Conservation (phyloP, 306 rosid species). For the Alnus rubra region DNA sequence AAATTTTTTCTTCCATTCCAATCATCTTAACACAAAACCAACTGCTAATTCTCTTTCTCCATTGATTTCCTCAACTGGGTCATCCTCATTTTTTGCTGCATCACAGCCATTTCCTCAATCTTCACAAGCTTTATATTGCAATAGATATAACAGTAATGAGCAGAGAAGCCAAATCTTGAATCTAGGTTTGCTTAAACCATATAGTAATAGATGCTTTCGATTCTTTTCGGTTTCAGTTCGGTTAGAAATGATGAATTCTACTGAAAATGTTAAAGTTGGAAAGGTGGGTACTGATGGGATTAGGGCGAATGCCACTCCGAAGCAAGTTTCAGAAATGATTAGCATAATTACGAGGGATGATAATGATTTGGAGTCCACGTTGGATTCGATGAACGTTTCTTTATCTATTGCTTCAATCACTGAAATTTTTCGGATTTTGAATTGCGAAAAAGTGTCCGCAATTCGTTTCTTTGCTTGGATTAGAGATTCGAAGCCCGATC, state of each 20-base stretch:
- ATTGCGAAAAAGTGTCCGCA: constrained; percentile 45
- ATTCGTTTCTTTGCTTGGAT: constrained; percentile 64
- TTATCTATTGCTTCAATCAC: constrained; percentile 36
- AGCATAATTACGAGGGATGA: constrained; percentile 42
- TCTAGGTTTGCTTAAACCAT: constrained; percentile 7
- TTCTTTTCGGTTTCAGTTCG: constrained; percentile 27
- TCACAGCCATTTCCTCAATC: constrained; percentile 23
- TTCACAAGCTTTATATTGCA: constrained; percentile 14
- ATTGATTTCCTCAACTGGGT: constrained; percentile 27
- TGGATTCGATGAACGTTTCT: constrained; percentile 45
- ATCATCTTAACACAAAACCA: constrained; percentile 20
- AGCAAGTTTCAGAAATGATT: constrained; percentile 49
- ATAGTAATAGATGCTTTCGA: constrained; percentile 24
- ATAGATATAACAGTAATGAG: not conserved
- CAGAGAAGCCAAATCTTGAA: not conserved
- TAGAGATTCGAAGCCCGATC: constrained; percentile 26
- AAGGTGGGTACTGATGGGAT: constrained; percentile 9
- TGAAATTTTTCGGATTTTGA: constrained; percentile 43
- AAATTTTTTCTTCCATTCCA: constrained; percentile 4
- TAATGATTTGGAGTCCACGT: constrained; percentile 44
- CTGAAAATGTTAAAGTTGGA: not conserved
- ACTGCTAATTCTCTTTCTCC: constrained; percentile 15
- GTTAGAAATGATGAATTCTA: not conserved
- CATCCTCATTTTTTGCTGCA: constrained; percentile 16
- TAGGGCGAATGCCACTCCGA: constrained; percentile 22